These are phyloP conservation scores for Prunus mongolica DNA, from an alignment of 306 rosid species.

Conservation along the genomic window DNA sequence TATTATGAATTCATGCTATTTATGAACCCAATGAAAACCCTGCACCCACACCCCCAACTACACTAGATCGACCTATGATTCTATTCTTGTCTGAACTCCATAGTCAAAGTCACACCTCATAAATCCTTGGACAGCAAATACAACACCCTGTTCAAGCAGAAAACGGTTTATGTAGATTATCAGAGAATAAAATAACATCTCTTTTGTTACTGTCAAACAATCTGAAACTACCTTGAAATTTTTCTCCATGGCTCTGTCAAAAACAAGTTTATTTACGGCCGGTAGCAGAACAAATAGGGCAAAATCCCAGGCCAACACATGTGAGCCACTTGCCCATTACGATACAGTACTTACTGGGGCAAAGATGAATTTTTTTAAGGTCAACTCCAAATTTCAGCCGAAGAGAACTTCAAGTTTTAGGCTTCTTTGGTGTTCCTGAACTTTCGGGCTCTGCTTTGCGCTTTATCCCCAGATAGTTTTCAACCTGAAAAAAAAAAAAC, in stretches of 20 bases:
- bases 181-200: neutral
- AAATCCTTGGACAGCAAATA: neutral
- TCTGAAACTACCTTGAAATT: neutral
- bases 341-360: conserved; percentile 1
- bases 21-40: neutral
- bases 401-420: conserved; percentile 45
- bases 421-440: conserved; percentile 53
- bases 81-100: neutral
- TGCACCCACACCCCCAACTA: neutral
- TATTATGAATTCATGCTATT: neutral
- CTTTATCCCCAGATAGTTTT: conserved; percentile 90
- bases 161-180: neutral
- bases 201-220: neutral
- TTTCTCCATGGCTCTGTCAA: neutral
- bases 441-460: conserved; percentile 63
- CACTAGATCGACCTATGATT: neutral
- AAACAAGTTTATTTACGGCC: conserved; percentile 5
- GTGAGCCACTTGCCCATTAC: neutral
- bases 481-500: conserved; percentile 52
- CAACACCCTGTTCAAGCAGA: conserved; percentile 1
- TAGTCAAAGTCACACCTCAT: neutral
- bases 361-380: neutral
- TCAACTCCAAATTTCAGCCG: conserved; percentile 19
- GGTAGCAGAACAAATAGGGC: neutral
- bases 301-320: neutral